A percentile compares a stretch with the other conserved stretches of the same genome.
phyloP scores from a whole-genome alignment of 192 early-diverging fungal genomes.

The Rhizoclosmatium sp. region DNA sequence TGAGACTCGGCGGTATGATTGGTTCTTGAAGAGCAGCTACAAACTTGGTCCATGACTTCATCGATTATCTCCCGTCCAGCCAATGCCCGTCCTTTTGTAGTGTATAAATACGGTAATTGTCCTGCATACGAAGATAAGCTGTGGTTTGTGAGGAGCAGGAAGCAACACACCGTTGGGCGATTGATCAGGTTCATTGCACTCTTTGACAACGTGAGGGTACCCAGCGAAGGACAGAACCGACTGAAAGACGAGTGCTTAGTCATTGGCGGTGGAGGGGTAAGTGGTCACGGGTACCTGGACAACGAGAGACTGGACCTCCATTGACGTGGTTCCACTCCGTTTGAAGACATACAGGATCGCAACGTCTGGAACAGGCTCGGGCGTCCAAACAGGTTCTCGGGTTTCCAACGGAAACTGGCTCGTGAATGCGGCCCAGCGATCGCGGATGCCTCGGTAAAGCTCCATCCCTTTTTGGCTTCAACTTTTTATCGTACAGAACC shows the following conservation, averaged over 20 bases:
- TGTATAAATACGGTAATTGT: slow-evolving; percentile 62
- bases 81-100: slow-evolving; percentile 52
- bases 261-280: not conserved
- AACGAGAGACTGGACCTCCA: slow-evolving; percentile 18
- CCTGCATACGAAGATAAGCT: slow-evolving; percentile 41
- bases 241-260: slow-evolving; percentile 38
- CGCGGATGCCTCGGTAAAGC: not conserved
- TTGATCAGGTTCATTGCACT: slow-evolving; percentile 61
- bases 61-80: slow-evolving; percentile 56
- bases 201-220: slow-evolving; percentile 50
- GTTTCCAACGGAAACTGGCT: slow-evolving; percentile 8
- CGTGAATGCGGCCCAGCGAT: slow-evolving; percentile 23
- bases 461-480: not conserved
- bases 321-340: not conserved
- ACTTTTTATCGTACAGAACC: not conserved
- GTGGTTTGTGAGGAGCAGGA: not conserved
- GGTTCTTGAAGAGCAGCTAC: not conserved
- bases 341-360: slow-evolving; percentile 27
- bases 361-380: not conserved
- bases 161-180: slow-evolving; percentile 60
- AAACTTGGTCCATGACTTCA: slow-evolving; percentile 57
- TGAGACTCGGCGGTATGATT: not conserved
- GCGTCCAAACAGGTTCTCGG: slow-evolving; percentile 17
- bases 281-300: not conserved
- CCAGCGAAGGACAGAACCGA: slow-evolving; percentile 57